Evolutionary conservation across 2,329 filamentous ascomycete species (phyloP), one percentile per base, ranked within the genome.

Genomic region (Epichloe elymi): DNA sequence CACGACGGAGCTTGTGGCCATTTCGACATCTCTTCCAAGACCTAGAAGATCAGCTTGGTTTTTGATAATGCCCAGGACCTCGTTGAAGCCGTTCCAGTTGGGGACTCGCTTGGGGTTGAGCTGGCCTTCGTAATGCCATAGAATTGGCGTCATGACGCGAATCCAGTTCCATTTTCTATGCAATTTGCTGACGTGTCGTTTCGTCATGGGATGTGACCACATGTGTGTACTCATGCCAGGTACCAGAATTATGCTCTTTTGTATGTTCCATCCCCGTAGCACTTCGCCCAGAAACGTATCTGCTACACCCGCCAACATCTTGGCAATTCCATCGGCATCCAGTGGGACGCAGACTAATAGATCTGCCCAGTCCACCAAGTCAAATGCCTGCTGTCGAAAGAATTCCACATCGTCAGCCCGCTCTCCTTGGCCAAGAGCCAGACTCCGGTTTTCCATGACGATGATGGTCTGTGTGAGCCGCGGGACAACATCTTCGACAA

Each of bases 121-220:
- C 23, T 63, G 57, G 36, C 65, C 71, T 56, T 86, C 82, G 62
- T 88, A 93, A 57, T 83, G 80, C 87, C 88, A 95, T 15, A 95
- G 68, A 36, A 94, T 81, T 0, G 90, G 88, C 41, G 85, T 76
- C 64, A 95, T 76, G 42, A 93, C 81, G 55, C 85, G 79, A 49
- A 95, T 79, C 88, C 88, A 95, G 49, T 83, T 83, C 88, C 88
- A 95, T 64, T 88, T 90, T 55, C 80, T 74, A 56, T 83, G 78
- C 41, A 95, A 80, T 67, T 94, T 93, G 66, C 80, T 85, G 54
- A 95, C 76, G 63, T 95, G 89, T 60, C 88, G 85, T 69, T 86
- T 87, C 15, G 88, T 95, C 69, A 90, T 83, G 2, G 89, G 88
- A 60, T 93, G 89, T 62, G 90, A 82, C 88, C 88, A 95, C 81